Base-by-base conservation (phyloP, 2,329 filamentous ascomycete genomes). In the Verticillium nonalfalfae region DNA sequence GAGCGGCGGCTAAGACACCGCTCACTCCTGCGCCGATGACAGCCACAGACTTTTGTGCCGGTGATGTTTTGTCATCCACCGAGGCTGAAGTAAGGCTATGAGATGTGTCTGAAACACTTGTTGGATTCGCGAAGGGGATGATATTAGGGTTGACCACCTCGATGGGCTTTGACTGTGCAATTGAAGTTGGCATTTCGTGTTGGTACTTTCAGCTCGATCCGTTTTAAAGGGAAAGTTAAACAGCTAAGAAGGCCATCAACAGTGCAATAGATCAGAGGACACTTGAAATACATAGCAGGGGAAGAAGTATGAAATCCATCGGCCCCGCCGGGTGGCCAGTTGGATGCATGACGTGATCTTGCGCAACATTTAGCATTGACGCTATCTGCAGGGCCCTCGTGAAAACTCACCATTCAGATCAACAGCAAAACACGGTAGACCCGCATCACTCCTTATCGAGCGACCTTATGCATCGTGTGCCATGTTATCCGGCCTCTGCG, bases 1-100 rank as follows among this genome's bases (percentile, higher is more conserved):
- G 56, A 9, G 56, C 60, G 9, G 60, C 60, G 4, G 56, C 33
- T 14, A 56, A 54, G 35, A 61, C 60, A 18, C 60, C 60, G 35
- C 60, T 61, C 13, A 58, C 58, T 5, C 60, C 60, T 18, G 60
- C 60, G 14, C 60, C 60, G 26, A 61, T 61, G 34, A 61, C 56
- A 31, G 60, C 60, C 15, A 61, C 60, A 18, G 57, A 58, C 38
- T 52, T 52, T 6, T n/a, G 39, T 13, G 45, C 21, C 10, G 9
- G 45, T 11, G 45, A 3, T n/a, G 9, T 21, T 21, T 21, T 11
- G 2, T 3, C 18, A 11, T 21, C 9, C 13, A 11, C 1, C 4
- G 45, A 52, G 18, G 18, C 11, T 13, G 35, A 4, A 3, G 7
- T 52, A 4, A 13, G 10, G 7, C n/a, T 31, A 7, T 10, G 45